Conservation (phyloP, 2,329 filamentous ascomycete species). For the Cladophialophora exuberans region DNA sequence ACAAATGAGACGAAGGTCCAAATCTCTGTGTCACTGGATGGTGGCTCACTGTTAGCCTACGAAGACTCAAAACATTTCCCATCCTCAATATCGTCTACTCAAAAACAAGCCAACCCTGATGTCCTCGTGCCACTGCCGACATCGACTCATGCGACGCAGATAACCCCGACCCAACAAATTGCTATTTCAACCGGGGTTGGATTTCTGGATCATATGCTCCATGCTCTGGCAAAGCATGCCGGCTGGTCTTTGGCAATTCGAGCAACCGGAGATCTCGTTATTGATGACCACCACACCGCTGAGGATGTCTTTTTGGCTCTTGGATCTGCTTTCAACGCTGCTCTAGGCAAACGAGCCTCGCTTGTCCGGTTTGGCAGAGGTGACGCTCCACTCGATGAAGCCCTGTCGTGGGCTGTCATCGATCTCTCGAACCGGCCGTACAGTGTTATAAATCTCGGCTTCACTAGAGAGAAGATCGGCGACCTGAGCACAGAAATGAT, state of each 20-base stretch:
- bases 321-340: slow-evolving; percentile 78
- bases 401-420: slow-evolving; percentile 88
- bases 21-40: slow-evolving; percentile 89
- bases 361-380: slow-evolving; percentile 89
- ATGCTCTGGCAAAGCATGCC: slow-evolving; percentile 92
- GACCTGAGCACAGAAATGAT: slow-evolving; percentile 96
- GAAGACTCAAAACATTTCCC: slow-evolving; percentile 30
- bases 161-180: slow-evolving; percentile 82
- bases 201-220: slow-evolving; percentile 98
- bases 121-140: slow-evolving; percentile 46
- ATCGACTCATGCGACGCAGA: slow-evolving; percentile 78
- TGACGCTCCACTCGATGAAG: slow-evolving; percentile 93
- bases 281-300: slow-evolving; percentile 98
- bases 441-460: slow-evolving; percentile 78
- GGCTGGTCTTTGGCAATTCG: slow-evolving; percentile 87
- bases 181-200: slow-evolving; percentile 91
- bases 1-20: slow-evolving; percentile 99
- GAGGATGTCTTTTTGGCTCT: slow-evolving; percentile 95
- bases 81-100: slow-evolving; percentile 22
- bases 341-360: slow-evolving; percentile 76
- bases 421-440: slow-evolving; percentile 93
- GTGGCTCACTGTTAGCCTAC: slow-evolving; percentile 57
- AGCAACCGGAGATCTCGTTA: slow-evolving; percentile 88
- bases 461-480: slow-evolving; percentile 90
- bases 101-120: slow-evolving; percentile 47